These are phyloP conservation scores for Lipomyces sp. DNA, from an alignment of 805 yeast genomes.

Conservation along the genomic window DNA sequence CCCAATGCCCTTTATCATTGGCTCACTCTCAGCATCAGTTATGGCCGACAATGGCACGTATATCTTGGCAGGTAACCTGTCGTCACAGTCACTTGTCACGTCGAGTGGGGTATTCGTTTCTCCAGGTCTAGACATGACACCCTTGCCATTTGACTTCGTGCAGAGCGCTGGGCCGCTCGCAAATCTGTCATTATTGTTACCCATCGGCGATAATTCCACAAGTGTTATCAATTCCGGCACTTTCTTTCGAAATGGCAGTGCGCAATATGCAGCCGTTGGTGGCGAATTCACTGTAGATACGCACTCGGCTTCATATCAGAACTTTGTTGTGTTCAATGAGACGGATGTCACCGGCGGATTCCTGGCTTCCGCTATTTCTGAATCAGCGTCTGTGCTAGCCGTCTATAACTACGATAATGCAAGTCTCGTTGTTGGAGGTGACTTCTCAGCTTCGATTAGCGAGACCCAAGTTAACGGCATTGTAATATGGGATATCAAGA, in stretches of 20 bases:
- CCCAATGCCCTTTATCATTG: conserved; percentile 25
- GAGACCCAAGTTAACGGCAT: conserved; percentile 51
- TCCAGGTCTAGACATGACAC: conserved; percentile 3
- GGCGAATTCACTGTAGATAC: conserved; percentile 53
- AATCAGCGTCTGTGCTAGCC: conserved; percentile 39
- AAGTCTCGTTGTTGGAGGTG: conserved; percentile 45
- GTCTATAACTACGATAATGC: conserved; percentile 38
- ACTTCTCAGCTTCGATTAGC: conserved; percentile 39
- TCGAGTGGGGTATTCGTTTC: conserved; percentile 24
- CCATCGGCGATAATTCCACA: not conserved
- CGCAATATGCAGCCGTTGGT: conserved; percentile 54
- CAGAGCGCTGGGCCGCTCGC: not conserved
- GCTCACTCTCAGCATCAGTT: conserved; percentile 25
- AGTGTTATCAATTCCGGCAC: conserved; percentile 46
- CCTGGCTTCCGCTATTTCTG: conserved; percentile 27
- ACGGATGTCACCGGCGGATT: conserved; percentile 39
- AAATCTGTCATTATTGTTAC: not conserved
- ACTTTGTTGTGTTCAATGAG: conserved; percentile 44
- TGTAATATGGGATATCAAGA: conserved; percentile 56
- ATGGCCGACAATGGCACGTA: conserved; percentile 9
- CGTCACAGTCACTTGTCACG: conserved; percentile 18
- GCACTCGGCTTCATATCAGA: conserved; percentile 40
- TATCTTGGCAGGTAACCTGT: conserved; percentile 29
- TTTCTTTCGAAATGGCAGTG: conserved; percentile 54
- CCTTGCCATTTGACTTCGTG: conserved; percentile 20